These are phyloP conservation scores for Pseudogymnoascus sp. DNA, from an alignment of 2,329 filamentous ascomycete species.

Conservation along the genomic window DNA sequence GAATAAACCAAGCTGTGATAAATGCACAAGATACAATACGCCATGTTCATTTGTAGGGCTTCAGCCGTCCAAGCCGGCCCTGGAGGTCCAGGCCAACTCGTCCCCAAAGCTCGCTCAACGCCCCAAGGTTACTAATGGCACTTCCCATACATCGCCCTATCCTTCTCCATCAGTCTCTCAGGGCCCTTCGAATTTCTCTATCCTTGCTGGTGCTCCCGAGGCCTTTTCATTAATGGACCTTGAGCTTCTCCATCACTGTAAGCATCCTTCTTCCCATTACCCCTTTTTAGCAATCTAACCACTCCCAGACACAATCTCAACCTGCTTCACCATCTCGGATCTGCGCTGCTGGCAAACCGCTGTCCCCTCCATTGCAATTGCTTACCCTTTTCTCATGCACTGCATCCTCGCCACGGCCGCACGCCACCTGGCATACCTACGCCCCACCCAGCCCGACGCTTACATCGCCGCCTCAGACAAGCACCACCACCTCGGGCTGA, in stretches of 20 bases:
- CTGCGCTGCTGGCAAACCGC: conserved; percentile 15
- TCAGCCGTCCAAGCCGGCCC: not conserved
- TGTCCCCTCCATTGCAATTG: conserved; percentile 17
- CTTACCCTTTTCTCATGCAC: conserved; percentile 17
- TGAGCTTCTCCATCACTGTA: conserved; percentile 19
- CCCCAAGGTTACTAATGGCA: not conserved
- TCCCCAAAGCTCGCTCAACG: not conserved
- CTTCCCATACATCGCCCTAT: conserved; percentile 6
- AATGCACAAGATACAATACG: conserved; percentile 17
- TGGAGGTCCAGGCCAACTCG: not conserved
- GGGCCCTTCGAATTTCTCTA: not conserved
- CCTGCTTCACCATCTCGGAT: conserved; percentile 14
- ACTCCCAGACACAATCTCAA: conserved; percentile 13
- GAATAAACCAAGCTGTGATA: conserved; percentile 16
- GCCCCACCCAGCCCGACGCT: conserved; percentile 8
- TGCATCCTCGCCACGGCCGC: conserved; percentile 18
- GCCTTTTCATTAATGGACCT: conserved; percentile 14
- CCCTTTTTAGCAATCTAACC: not conserved
- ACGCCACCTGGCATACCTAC: conserved; percentile 15
- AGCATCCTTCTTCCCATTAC: not conserved
- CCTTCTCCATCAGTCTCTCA: not conserved
- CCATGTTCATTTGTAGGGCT: conserved; percentile 15
- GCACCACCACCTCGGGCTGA: conserved; percentile 14
- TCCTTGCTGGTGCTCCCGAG: not conserved
- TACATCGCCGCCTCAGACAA: conserved; percentile 10